Evolutionary conservation across 108 stramenopile genomes (phyloP).

Genomic region (Cyclostephanos invisitatus): DNA sequence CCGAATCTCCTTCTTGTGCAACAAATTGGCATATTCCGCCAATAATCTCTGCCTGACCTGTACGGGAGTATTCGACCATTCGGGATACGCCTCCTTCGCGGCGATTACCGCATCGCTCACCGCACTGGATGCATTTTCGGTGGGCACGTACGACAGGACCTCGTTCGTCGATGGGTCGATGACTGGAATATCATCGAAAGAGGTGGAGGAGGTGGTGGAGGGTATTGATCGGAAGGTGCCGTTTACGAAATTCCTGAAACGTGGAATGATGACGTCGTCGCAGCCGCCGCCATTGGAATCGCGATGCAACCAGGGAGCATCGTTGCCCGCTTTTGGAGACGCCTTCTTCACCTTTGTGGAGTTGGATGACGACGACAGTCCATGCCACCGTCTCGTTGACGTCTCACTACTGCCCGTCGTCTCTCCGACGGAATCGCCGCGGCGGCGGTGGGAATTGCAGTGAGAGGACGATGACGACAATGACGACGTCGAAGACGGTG

Average conservation of each 20-base stretch:
- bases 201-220: slow-evolving; percentile 17
- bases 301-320: too few relatives aligned
- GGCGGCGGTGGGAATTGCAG: too few relatives aligned
- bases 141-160: slow-evolving; percentile 49
- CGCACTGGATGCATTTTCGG: slow-evolving; percentile 20
- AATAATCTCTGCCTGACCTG: slow-evolving; percentile 69
- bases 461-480: too few relatives aligned
- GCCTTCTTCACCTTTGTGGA: too few relatives aligned
- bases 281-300: neutral
- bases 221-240: slow-evolving; percentile 12
- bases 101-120: slow-evolving; percentile 42
- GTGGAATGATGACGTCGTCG: neutral
- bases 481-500: too few relatives aligned
- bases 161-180: slow-evolving; percentile 66
- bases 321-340: too few relatives aligned
- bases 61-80: slow-evolving; percentile 69
- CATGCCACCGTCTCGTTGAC: too few relatives aligned
- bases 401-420: too few relatives aligned
- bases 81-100: slow-evolving; percentile 58
- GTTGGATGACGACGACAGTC: too few relatives aligned
- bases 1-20: slow-evolving; percentile 50
- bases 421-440: too few relatives aligned
- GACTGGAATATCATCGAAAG: slow-evolving; percentile 26
- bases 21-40: slow-evolving; percentile 60
- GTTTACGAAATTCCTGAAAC: slow-evolving; percentile 56